Evolutionary conservation across 2,329 filamentous ascomycete species (phyloP).

Genomic region (Rhynchosporium graminicola): DNA sequence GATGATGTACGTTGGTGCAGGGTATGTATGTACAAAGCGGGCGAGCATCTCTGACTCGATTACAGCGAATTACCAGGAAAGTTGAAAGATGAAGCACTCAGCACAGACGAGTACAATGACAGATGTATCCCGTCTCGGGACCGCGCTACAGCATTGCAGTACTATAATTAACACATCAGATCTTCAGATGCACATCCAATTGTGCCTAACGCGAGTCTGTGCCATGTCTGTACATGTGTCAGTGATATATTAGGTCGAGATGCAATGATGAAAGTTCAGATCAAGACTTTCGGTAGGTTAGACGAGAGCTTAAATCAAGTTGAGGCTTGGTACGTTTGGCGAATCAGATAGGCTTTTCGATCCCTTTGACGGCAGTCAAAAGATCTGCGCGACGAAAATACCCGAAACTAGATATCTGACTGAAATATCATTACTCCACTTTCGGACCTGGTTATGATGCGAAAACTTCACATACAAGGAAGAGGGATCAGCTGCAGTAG

Average conservation of each 20-base stretch:
- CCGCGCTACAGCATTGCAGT: not conserved
- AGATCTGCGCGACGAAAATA: not conserved
- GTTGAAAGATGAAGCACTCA: not conserved
- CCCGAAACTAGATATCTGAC: not conserved
- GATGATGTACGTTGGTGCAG: conserved; percentile 5
- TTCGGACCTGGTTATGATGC: too few species aligned
- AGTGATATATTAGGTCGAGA: not conserved
- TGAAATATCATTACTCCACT: not conserved
- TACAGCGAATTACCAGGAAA: too few species aligned
- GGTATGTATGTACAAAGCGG: not conserved
- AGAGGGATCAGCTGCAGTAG: too few species aligned
- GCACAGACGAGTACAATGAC: not conserved
- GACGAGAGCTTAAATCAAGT: not conserved
- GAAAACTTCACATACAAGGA: too few species aligned
- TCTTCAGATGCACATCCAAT: too few species aligned
- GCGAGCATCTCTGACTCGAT: too few species aligned
- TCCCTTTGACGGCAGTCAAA: not conserved
- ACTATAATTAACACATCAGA: too few species aligned
- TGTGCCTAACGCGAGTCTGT: too few species aligned
- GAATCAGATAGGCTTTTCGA: not conserved
- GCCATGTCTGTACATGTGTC: too few species aligned
- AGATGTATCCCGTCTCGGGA: not conserved
- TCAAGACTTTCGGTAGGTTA: not conserved
- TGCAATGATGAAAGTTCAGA: not conserved
- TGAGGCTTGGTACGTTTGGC: not conserved